Evolutionary conservation across 257 asterid genomes (phyloP).

Genomic region (Solanum sparsipilum): DNA sequence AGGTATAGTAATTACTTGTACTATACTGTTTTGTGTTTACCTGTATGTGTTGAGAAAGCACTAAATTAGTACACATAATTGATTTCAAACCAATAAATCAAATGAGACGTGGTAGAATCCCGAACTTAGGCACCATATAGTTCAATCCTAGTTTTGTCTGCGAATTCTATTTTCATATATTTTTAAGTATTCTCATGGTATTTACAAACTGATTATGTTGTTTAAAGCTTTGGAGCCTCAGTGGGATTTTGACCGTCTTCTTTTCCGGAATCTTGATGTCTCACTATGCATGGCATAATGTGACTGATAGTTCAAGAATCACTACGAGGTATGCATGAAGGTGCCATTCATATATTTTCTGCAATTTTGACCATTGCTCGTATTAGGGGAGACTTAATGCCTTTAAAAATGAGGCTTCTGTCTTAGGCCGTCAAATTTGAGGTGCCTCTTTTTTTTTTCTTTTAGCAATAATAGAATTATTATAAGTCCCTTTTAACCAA

Average conservation of each 20-base stretch:
- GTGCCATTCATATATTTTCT: not conserved
- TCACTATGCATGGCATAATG: conserved; percentile 95
- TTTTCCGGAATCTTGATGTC: conserved; percentile 85
- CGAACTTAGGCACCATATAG: not conserved
- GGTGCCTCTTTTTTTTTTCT: too few relatives aligned
- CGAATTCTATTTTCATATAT: not conserved
- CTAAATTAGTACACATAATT: not conserved
- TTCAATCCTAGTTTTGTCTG: not conserved
- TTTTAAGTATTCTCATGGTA: not conserved
- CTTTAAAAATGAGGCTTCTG: not conserved
- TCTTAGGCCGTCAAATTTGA: not conserved
- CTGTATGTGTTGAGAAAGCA: not conserved
- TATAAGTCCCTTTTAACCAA: too few relatives aligned
- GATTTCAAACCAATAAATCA: not conserved
- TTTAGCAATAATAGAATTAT: too few relatives aligned
- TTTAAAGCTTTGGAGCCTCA: conserved; percentile 48
- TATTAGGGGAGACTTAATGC: not conserved
- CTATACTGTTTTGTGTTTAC: not conserved
- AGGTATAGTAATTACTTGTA: conserved; percentile 34
- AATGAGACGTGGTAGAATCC: not conserved
- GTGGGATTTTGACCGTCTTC: conserved; percentile 92
- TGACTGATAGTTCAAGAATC: conserved; percentile 71
- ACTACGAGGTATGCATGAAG: conserved; percentile 46
- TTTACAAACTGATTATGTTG: not conserved
- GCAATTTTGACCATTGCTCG: not conserved